Evolutionary conservation across 2,329 filamentous ascomycete species (phyloP), one percentile per base, ranked within the genome.

Genomic region (Sarocladium kiliense): DNA sequence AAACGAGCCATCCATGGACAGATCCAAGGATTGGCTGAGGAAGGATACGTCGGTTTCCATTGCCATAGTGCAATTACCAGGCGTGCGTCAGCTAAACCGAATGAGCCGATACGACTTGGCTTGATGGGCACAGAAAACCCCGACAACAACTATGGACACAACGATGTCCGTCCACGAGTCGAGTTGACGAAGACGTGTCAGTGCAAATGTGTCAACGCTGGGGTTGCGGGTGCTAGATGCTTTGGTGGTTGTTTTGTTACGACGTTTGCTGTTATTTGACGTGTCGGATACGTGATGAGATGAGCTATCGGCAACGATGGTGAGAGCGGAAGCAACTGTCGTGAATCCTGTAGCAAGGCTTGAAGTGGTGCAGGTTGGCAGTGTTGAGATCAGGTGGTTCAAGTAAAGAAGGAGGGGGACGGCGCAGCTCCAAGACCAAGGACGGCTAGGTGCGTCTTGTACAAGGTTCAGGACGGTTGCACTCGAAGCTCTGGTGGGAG

Each of bases 401-500:
- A 16, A 34, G 7, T 19, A 9, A 27, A 36, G 47, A 7, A 10
- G 18, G 27, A 23, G 30, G n/a, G 47, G 47, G n/a, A 51, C 16
- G 18, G 47, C 27, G 18, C 47, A 51, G 27, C 23, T 34, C 47
- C 11, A 49, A 18, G 44, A 18, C 47, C 26, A 23, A 51, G 47
- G 47, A 36, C 25, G 47, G 47, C 47, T 36, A 51, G 27, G 36
- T 27, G 30, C n/a, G 21, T 32, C 7, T 16, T 51, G 44, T 30
- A 27, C 44, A 51, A 51, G 47, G 47, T 51, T 51, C n/a, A 23
- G 26, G 18, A 51, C 19, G 47, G 47, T 51, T 51, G 30, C 30
- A 36, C 27, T 27, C 7, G 27, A 49, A 51, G 27, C 30, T 51
- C 30, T 51, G 47, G 47, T 51, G 27, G 10, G n/a, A 36, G 30